Conservation (phyloP, 2,329 filamentous ascomycete genomes). For the Endoconidiophora polonica region DNA sequence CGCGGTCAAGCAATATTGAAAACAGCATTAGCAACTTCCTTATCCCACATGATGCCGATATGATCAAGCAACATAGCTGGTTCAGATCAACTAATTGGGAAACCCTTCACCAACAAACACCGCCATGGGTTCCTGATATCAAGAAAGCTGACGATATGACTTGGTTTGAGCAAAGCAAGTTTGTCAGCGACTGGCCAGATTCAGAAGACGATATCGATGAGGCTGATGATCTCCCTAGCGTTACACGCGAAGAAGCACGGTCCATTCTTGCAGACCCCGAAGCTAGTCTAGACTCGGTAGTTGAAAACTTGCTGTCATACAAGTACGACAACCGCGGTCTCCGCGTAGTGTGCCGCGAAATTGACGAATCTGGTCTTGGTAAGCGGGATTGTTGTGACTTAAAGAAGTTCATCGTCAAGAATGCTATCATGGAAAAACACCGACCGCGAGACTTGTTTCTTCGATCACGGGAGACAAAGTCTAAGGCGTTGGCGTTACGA, state of each 20-base stretch:
- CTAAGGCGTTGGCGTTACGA: slow-evolving; percentile 58
- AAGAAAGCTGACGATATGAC: slow-evolving; percentile 55
- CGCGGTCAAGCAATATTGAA: slow-evolving; percentile 15
- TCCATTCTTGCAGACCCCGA: slow-evolving; percentile 23
- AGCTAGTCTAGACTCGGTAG: slow-evolving; percentile 21
- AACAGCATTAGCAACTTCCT: slow-evolving; percentile 27
- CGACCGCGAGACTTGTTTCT: slow-evolving; percentile 72
- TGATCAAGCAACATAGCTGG: slow-evolving; percentile 80
- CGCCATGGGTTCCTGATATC: slow-evolving; percentile 68
- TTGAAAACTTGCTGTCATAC: slow-evolving; percentile 27
- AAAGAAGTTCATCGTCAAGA: slow-evolving; percentile 33
- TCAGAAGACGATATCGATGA: slow-evolving; percentile 4
- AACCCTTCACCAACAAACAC: slow-evolving; percentile 48
- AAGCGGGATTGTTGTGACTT: slow-evolving; percentile 26
- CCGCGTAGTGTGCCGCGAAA: slow-evolving; percentile 31
- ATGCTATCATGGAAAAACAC: slow-evolving; percentile 52
- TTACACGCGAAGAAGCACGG: slow-evolving; percentile 8
- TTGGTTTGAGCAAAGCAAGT: slow-evolving; percentile 76
- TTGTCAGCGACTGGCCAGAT: slow-evolving; percentile 44
- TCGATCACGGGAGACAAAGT: slow-evolving; percentile 51
- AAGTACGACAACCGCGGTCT: slow-evolving; percentile 33
- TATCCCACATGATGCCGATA: slow-evolving; percentile 66
- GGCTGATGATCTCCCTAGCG: slow-evolving; percentile 2
- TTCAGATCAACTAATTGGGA: slow-evolving; percentile 70
- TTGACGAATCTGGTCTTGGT: slow-evolving; percentile 24